Percentiles rank a stretch among this genome's conserved stretches.
Evolutionary conservation across 2,329 filamentous ascomycete genomes (phyloP).

Genomic region (Aureobasidium melanogenum): DNA sequence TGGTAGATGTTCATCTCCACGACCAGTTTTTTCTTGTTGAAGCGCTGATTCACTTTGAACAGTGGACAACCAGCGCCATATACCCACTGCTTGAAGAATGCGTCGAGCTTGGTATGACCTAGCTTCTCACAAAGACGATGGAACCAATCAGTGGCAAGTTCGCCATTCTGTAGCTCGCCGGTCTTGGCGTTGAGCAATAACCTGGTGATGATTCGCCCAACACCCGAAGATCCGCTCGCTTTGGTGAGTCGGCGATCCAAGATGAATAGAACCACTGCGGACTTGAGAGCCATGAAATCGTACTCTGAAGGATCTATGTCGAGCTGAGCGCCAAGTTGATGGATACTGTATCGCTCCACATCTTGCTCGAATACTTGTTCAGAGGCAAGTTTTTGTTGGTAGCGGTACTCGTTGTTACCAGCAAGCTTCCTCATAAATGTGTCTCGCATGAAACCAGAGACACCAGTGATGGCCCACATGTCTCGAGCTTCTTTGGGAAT

Average conservation of each 20-base stretch:
- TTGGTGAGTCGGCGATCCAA: constrained; percentile 87
- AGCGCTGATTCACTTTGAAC: constrained; percentile 77
- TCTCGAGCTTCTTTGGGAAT: constrained; percentile 73
- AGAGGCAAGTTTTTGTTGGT: constrained; percentile 74
- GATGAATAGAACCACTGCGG: constrained; percentile 84
- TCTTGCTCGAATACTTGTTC: constrained; percentile 78
- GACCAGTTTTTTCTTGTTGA: constrained; percentile 95
- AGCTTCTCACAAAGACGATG: constrained; percentile 79
- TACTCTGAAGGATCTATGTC: constrained; percentile 76
- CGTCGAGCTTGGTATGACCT: constrained; percentile 75
- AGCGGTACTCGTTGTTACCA: constrained; percentile 91
- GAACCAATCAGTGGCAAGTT: constrained; percentile 69
- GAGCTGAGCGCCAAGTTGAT: constrained; percentile 67
- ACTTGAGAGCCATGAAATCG: constrained; percentile 86
- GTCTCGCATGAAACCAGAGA: constrained; percentile 92
- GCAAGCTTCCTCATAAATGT: constrained; percentile 83
- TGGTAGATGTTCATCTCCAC: constrained; percentile 88
- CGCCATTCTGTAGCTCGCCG: constrained; percentile 61
- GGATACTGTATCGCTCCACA: constrained; percentile 70
- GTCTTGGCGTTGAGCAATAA: constrained; percentile 80
- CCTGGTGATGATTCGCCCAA: constrained; percentile 76
- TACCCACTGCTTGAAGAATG: constrained; percentile 92
- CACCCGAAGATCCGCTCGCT: constrained; percentile 71
- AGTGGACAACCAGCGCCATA: constrained; percentile 78
- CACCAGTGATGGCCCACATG: constrained; percentile 80